Evolutionary conservation across 129 eudicot species (phyloP).

Genomic region (Gnaphalium uliginosum): DNA sequence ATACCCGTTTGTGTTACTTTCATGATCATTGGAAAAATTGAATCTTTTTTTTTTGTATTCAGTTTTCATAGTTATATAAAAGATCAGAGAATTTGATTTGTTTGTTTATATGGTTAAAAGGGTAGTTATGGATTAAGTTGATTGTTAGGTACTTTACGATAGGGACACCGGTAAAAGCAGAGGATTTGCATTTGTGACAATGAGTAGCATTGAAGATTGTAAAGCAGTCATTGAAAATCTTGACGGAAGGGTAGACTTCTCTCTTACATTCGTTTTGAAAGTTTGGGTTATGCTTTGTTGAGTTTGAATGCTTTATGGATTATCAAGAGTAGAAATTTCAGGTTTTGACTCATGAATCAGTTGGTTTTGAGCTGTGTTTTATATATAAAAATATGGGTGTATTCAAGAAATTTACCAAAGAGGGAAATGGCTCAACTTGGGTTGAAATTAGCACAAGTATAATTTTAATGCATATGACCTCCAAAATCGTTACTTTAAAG

Average conservation of each 20-base stretch:
- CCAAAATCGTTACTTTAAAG: too few species aligned
- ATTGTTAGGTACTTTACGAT: slow-evolving; percentile 70
- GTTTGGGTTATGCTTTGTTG: background rate
- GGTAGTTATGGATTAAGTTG: slow-evolving; percentile 15
- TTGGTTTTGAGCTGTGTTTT: background rate
- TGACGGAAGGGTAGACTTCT: slow-evolving; percentile 66
- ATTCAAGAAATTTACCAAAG: background rate
- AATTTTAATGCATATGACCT: too few species aligned
- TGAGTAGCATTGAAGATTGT: slow-evolving; percentile 85
- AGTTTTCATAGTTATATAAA: background rate
- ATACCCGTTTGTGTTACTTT: background rate
- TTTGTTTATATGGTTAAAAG: slow-evolving; percentile 6
- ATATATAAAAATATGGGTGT: background rate
- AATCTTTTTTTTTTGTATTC: background rate
- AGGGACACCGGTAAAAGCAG: slow-evolving; percentile 80
- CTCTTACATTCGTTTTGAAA: background rate
- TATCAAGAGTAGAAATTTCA: background rate
- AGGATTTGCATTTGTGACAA: slow-evolving; percentile 96
- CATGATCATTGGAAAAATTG: background rate
- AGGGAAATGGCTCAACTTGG: background rate
- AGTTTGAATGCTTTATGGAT: background rate
- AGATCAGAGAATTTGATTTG: background rate
- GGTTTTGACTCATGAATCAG: background rate
- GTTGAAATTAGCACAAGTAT: background rate
- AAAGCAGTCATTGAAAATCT: slow-evolving; percentile 73